These are phyloP conservation scores for Polygonum aviculare DNA, from an alignment of 148 eudicot species.

Conservation along the genomic window DNA sequence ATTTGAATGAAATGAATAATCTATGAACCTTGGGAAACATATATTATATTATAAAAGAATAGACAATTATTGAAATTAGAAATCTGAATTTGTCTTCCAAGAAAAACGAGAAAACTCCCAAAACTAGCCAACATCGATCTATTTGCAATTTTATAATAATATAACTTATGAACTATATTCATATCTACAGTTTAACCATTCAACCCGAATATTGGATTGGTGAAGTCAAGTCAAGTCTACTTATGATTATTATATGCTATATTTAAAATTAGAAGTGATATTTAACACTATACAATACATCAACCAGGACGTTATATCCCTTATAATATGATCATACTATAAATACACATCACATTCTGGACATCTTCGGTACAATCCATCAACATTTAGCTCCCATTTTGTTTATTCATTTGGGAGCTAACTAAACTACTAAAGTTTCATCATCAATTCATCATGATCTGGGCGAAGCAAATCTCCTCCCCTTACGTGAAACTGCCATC, in stretches of 20 bases:
- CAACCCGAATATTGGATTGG: not conserved
- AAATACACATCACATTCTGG: not conserved
- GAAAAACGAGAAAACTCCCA: too few relatives aligned
- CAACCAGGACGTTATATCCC: not conserved
- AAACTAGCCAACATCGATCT: too few relatives aligned
- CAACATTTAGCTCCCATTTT: not conserved
- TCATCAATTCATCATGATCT: not conserved
- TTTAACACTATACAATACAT: not conserved
- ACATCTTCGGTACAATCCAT: not conserved
- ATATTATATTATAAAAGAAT: too few relatives aligned
- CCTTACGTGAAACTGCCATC: not conserved
- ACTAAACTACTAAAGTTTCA: not conserved
- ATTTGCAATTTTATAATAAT: too few relatives aligned
- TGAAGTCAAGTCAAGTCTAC: constrained; percentile 1
- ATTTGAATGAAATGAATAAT: too few relatives aligned
- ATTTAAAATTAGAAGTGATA: not conserved
- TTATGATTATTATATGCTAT: not conserved
- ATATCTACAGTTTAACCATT: too few relatives aligned
- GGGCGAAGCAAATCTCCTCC: constrained; percentile 8
- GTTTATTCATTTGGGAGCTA: not conserved
- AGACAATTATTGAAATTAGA: too few relatives aligned
- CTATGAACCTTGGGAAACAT: too few relatives aligned
- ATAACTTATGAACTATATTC: too few relatives aligned
- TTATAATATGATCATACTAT: not conserved
- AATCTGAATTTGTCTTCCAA: too few relatives aligned